Percentiles rank a stretch among this genome's conserved stretches.
These are phyloP conservation scores for Moniliophthora roreri DNA, from an alignment of 1,284 basidiomycete species.

Conservation along the genomic window DNA sequence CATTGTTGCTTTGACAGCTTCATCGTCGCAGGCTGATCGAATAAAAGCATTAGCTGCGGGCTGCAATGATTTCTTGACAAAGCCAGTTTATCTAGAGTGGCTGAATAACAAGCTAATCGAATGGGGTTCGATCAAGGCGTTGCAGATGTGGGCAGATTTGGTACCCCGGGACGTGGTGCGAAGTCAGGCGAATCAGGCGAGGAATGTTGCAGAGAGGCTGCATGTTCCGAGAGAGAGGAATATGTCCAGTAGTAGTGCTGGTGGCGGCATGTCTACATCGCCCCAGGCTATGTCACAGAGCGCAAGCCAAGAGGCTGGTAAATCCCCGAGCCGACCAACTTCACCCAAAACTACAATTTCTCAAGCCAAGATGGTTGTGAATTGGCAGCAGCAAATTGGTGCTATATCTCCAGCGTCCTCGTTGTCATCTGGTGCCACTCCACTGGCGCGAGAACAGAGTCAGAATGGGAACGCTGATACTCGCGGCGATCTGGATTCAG, in stretches of 20 bases:
- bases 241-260: constrained; percentile 21
- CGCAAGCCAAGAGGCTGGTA: too few species aligned
- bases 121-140: constrained; percentile 90
- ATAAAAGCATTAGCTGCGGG: constrained; percentile 95
- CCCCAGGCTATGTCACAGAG: too few species aligned
- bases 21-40: constrained; percentile 89
- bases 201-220: constrained; percentile 63
- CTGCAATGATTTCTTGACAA: constrained; percentile 98
- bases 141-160: constrained; percentile 86
- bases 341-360: too few species aligned
- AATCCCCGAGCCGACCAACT: too few species aligned
- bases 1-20: constrained; percentile 97
- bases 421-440: too few species aligned
- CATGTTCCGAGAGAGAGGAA: constrained; percentile 61
- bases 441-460: too few species aligned
- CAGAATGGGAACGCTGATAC: too few species aligned
- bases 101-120: constrained; percentile 98
- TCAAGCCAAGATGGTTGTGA: too few species aligned
- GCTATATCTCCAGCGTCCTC: too few species aligned
- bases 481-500: too few species aligned
- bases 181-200: constrained; percentile 63
- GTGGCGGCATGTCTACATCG: constrained; percentile 1
- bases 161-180: constrained; percentile 57
- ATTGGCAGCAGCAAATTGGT: too few species aligned
- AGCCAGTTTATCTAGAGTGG: constrained; percentile 95